phyloP scores from a whole-genome alignment of 1,284 basidiomycete genomes.

The Golubevia sp. region DNA sequence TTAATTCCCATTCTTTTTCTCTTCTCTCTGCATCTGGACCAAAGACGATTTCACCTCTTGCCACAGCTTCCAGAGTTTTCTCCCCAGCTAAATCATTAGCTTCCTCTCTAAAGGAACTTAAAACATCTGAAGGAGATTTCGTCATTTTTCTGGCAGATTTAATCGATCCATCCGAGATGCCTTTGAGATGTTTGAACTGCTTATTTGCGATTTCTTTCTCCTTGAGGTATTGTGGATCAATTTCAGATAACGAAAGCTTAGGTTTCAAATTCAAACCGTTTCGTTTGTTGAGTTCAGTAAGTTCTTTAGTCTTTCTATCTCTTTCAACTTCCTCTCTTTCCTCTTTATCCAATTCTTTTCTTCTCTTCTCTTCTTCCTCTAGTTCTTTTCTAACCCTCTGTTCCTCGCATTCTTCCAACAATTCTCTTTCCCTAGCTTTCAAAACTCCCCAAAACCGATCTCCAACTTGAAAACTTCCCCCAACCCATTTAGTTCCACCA shows the following conservation, averaged over 20 bases:
- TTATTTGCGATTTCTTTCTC: too few relatives aligned
- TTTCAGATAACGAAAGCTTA: background rate
- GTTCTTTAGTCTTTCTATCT: background rate
- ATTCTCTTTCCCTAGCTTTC: constrained; percentile 18
- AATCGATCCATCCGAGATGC: background rate
- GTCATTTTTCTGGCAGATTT: background rate
- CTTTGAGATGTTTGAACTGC: too few relatives aligned
- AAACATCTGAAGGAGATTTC: background rate
- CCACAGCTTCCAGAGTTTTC: background rate
- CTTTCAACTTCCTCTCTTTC: background rate
- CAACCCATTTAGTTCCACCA: constrained; percentile 55
- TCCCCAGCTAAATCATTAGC: background rate
- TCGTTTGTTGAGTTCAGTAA: background rate
- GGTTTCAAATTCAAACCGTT: background rate
- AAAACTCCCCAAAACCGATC: constrained; percentile 38
- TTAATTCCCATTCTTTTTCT: background rate
- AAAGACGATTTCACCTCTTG: background rate
- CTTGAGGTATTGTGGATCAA: background rate
- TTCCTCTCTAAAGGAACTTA: background rate
- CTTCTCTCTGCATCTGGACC: background rate
- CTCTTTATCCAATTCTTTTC: background rate
- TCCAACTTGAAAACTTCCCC: constrained; percentile 48
- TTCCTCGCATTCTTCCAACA: background rate
- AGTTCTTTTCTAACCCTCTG: background rate
- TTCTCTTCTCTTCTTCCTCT: constrained; percentile 9